Base-by-base conservation (phyloP, 78 protist genomes). In the Dictyostelium firmibasis region DNA sequence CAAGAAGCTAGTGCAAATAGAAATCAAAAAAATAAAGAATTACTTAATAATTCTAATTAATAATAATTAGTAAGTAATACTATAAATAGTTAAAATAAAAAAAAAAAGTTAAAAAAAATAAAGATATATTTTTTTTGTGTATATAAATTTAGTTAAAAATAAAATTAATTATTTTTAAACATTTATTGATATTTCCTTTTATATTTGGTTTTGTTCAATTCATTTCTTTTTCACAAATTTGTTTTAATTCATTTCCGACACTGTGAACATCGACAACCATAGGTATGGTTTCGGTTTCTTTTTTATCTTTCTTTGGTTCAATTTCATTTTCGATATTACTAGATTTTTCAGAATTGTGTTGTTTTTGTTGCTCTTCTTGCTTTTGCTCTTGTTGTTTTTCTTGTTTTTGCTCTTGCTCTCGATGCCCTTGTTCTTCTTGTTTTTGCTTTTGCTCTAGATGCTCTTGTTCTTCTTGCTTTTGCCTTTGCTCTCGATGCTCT, bases 1-100 rank as follows among this genome's bases (percentile, higher is more conserved):
- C 79, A 72, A 33, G 79, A 33, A 72, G 35, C 43, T 14, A 72
- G 75, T 67, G 75, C 75, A 67, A 67, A 4, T 67, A 67, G 75
- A 67, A 67, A 67, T 67, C 75, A 67, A 67, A 67, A 67, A 67
- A 67, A 67, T 67, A 67, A 29, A 67, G 75, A 33, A 72, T 33
- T 72, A 72, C 18, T 72, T 33, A 72, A 33, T 72, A 67, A 67
- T 67, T 20, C 1, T 60, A 60, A 23, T 60, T 60, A 67, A 27
- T 67, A 67, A 67, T 27, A 67, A 23, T 27, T 27, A 9, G 7
- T n/a, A n/a, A 64, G 0, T 20, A 64, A 23, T 23, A 60, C 27
- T 23, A 60, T 1, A 20, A 60, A 60, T 60, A 60, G 23, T 60
- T 20, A 60, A 20, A 60, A 23, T 60, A 27, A 67, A 67, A 67